These are phyloP conservation scores for Kwoniella dejecticola DNA, from an alignment of 768 basidiomycete genomes.

Conservation along the genomic window DNA sequence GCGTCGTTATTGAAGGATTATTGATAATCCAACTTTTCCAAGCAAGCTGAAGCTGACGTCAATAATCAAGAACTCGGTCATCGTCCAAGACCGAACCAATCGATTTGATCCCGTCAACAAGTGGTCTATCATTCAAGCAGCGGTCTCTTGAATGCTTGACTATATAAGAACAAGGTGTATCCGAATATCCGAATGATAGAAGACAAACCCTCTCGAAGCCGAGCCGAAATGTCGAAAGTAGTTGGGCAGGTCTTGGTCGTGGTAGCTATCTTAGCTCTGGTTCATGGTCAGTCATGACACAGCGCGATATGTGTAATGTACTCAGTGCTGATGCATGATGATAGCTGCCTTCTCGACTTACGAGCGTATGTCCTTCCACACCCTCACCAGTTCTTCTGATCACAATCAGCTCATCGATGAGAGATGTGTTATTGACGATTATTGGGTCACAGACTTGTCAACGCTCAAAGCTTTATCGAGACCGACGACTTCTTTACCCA, in stretches of 20 bases:
- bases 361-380: conserved; percentile 45
- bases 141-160: no score
- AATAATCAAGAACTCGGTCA: neutral
- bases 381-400: no score
- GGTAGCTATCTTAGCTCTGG: conserved; percentile 32
- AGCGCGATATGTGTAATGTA: neutral
- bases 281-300: conserved; percentile 36
- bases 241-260: conserved; percentile 30
- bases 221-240: conserved; percentile 20
- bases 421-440: no score
- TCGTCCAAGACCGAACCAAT: neutral
- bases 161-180: no score
- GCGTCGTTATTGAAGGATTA: neutral
- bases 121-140: neutral
- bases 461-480: conserved; percentile 49
- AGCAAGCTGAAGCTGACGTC: conserved; percentile 7
- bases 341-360: conserved; percentile 55
- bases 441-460: conserved; percentile 55
- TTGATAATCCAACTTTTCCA: neutral
- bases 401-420: no score
- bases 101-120: neutral
- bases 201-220: no score
- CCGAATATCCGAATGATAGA: no score
- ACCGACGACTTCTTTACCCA: conserved; percentile 32
- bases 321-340: neutral